phyloP scores from a whole-genome alignment of 2,329 filamentous ascomycete species.

The Microdochium paspali region DNA sequence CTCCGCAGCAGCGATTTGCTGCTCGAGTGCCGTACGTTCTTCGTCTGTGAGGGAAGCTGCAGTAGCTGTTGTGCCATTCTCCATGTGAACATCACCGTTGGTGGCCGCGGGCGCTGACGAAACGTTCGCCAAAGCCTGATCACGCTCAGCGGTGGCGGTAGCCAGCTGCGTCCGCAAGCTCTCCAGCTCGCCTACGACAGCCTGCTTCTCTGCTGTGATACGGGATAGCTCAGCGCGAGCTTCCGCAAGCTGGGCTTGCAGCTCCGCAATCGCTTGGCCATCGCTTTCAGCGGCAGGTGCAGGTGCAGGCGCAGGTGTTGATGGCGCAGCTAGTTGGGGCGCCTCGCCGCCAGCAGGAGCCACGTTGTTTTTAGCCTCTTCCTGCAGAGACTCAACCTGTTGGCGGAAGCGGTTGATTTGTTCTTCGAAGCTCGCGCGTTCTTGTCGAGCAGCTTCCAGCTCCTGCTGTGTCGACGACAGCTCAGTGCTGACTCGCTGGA shows the following conservation, averaged over 20 bases:
- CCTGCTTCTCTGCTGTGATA: conserved; percentile 57
- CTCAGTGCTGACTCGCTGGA: conserved; percentile 32
- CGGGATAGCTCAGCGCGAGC: conserved; percentile 54
- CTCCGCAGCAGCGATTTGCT: conserved; percentile 50
- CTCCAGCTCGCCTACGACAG: conserved; percentile 54
- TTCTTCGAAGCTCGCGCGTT: conserved; percentile 25
- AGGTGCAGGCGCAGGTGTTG: conserved; percentile 23
- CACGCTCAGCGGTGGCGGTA: conserved; percentile 51
- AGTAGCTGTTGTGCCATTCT: conserved; percentile 13
- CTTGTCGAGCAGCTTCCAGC: conserved; percentile 37
- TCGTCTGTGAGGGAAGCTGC: conserved; percentile 36
- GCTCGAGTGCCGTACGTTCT: conserved; percentile 52
- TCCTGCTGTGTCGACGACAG: conserved; percentile 36
- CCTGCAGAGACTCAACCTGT: conserved; percentile 17
- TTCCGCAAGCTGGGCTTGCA: conserved; percentile 39
- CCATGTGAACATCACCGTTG: conserved; percentile 18
- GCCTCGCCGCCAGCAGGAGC: conserved; percentile 34
- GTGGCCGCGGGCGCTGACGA: conserved; percentile 13
- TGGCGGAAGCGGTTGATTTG: conserved; percentile 33
- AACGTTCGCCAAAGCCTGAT: conserved; percentile 43
- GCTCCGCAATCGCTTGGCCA: conserved; percentile 33
- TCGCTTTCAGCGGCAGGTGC: conserved; percentile 19
- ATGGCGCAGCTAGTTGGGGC: conserved; percentile 16
- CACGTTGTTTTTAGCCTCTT: conserved; percentile 22
- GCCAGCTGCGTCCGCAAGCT: conserved; percentile 50